Conservation (phyloP, 2,329 filamentous ascomycete genomes). For the Pezicula neosporulosa region DNA sequence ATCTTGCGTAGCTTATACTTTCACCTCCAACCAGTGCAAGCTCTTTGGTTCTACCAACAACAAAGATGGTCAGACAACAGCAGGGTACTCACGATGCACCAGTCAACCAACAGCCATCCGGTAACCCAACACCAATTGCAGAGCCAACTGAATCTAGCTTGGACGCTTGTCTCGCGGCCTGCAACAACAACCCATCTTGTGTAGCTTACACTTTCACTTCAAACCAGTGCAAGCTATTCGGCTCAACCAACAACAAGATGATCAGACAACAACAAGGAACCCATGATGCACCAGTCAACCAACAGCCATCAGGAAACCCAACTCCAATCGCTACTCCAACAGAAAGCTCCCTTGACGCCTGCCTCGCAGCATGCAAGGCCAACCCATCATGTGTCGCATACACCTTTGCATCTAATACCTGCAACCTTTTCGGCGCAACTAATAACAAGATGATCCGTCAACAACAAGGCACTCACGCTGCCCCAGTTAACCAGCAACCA, state of each 20-base stretch:
- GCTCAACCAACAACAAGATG: background rate
- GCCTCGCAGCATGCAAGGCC: constrained; percentile 8
- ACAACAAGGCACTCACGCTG: constrained; percentile 3
- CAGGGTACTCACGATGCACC: constrained; percentile 1
- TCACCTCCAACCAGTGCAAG: background rate
- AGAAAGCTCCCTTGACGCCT: constrained; percentile 4
- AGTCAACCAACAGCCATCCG: background rate
- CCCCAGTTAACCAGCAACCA: constrained; percentile 1
- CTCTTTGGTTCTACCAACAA: background rate
- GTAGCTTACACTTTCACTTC: background rate
- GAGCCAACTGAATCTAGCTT: background rate
- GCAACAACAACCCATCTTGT: background rate
- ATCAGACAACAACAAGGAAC: background rate
- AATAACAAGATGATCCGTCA: background rate
- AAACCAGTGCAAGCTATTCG: background rate
- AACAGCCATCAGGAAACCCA: constrained; percentile 1
- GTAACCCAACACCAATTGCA: background rate
- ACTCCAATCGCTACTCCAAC: constrained; percentile 3
- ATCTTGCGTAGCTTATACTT: background rate
- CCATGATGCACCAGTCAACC: constrained; percentile 2
- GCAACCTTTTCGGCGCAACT: constrained; percentile 4
- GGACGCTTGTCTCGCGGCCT: background rate
- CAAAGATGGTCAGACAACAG: background rate
- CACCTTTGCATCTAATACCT: constrained; percentile 7
- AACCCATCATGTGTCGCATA: constrained; percentile 8